Percentiles rank a stretch among this genome's conserved stretches.
Conservation (phyloP, 2,329 filamentous ascomycete species). For the Talaromyces pinophilus region DNA sequence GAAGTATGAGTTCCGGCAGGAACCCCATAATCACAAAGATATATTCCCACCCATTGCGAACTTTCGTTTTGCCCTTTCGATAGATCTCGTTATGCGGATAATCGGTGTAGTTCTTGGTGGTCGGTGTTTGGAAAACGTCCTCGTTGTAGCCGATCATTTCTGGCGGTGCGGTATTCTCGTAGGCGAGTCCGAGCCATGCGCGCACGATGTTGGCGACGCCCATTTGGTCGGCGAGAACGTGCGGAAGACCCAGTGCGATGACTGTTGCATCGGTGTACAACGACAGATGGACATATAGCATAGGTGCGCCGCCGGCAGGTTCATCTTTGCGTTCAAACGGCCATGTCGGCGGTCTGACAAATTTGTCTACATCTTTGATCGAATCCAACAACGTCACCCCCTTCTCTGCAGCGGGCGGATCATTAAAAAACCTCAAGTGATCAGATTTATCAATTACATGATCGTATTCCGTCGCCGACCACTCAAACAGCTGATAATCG, state of each 20-base stretch:
- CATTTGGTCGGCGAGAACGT: constrained; percentile 4
- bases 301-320: not conserved
- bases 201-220: constrained; percentile 8
- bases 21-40: not conserved
- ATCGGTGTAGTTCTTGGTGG: not conserved
- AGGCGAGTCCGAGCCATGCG: constrained; percentile 2
- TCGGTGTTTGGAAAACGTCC: not conserved
- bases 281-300: constrained; percentile 6
- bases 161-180: not conserved
- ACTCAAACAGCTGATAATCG: constrained; percentile 2
- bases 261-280: constrained; percentile 9
- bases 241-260: not conserved
- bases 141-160: constrained; percentile 5
- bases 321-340: not conserved
- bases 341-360: not conserved
- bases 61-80: not conserved
- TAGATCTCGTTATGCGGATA: not conserved
- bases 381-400: not conserved
- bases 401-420: not conserved
- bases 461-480: not conserved
- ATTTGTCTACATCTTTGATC: not conserved
- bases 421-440: not conserved
- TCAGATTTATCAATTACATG: constrained; percentile 1
- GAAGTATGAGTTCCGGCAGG: not conserved
- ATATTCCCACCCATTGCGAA: not conserved